Evolutionary conservation across 169 alveolate species (phyloP).

Genomic region (Cystoisospora suis): DNA sequence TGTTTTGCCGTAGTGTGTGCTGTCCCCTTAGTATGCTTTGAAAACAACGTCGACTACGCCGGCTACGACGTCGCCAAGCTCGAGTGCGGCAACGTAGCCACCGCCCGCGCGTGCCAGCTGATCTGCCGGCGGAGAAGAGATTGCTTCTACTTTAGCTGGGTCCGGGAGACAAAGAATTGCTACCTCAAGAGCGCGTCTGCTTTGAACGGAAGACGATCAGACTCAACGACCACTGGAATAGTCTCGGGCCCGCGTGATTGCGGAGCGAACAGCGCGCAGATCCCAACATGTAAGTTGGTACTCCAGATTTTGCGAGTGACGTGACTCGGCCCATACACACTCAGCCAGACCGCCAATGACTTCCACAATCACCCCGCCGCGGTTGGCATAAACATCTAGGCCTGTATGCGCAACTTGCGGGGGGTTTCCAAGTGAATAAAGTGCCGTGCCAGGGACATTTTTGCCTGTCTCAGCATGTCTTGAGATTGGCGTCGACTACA

Average conservation of each 20-base stretch:
- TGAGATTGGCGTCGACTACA: constrained; percentile 22
- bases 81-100: constrained; percentile 4
- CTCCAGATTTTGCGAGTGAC: background rate
- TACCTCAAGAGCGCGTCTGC: constrained; percentile 43
- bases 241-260: constrained; percentile 22
- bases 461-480: background rate
- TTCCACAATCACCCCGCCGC: background rate
- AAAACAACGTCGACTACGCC: constrained; percentile 26
- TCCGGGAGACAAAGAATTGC: constrained; percentile 7
- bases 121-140: background rate
- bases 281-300: background rate
- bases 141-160: constrained; percentile 45
- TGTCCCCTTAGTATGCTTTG: background rate
- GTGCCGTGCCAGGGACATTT: background rate
- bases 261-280: background rate
- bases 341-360: background rate
- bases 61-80: constrained; percentile 32
- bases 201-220: background rate
- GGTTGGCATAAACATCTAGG: background rate
- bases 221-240: constrained; percentile 9
- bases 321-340: background rate
- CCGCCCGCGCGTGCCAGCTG: constrained; percentile 42
- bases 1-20: no score
- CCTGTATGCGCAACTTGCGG: background rate
- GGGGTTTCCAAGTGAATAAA: background rate